Evolutionary conservation across 768 basidiomycete genomes (phyloP).

Genomic region (Hericium alpestre): DNA sequence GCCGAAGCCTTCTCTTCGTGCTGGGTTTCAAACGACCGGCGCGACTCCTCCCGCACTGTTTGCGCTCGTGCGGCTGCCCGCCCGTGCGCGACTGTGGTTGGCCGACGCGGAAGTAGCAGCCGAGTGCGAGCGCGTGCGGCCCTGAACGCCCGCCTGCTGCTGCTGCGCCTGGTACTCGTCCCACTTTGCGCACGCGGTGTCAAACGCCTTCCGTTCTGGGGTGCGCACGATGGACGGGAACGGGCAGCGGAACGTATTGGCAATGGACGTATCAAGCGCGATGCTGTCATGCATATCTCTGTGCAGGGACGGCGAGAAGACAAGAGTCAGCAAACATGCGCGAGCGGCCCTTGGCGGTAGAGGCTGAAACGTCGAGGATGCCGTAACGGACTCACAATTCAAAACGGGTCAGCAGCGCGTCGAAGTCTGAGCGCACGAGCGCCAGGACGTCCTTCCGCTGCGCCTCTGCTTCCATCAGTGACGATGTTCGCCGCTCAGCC

Average conservation of each 20-base stretch:
- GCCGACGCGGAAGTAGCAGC: not conserved
- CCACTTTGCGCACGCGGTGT: constrained; percentile 48
- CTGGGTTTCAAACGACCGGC: not conserved
- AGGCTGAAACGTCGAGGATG: not conserved
- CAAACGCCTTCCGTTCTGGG: constrained; percentile 44
- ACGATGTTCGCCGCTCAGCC: not conserved
- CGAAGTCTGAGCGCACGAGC: constrained; percentile 53
- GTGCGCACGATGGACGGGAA: constrained; percentile 30
- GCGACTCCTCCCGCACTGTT: not conserved
- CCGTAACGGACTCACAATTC: constrained; percentile 40
- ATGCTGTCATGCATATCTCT: constrained; percentile 63
- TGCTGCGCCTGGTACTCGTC: constrained; percentile 35
- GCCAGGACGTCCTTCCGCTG: constrained; percentile 26
- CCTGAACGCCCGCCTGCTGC: constrained; percentile 13
- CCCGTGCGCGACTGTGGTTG: not conserved
- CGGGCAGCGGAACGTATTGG: constrained; percentile 41
- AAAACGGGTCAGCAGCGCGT: constrained; percentile 44
- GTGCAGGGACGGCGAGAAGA: not conserved
- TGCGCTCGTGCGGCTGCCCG: not conserved
- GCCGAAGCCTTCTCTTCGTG: no score
- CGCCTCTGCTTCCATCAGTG: not conserved
- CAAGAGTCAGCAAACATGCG: not conserved
- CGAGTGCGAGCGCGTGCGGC: not conserved
- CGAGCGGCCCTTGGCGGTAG: not conserved
- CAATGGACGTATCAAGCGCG: constrained; percentile 32